Evolutionary conservation across 352 stramenopile genomes (phyloP).

Genomic region (Phytophthora podocarpi): DNA sequence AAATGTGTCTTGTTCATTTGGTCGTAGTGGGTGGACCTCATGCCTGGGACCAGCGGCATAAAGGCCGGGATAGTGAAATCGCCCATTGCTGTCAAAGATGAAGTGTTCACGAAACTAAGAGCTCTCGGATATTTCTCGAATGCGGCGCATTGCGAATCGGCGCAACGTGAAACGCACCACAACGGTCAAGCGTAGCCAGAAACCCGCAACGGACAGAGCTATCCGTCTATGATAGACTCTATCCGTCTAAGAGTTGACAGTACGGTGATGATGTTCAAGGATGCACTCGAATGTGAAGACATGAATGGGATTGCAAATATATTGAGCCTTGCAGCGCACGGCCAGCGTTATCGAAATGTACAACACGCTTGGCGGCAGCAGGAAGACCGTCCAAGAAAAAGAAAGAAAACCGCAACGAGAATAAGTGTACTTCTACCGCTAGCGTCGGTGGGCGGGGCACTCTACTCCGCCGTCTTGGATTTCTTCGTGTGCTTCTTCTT

Average conservation of each 20-base stretch:
- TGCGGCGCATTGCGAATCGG: background rate
- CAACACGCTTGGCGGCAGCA: constrained; percentile 35
- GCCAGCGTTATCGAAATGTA: constrained; percentile 36
- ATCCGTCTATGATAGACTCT: too few species aligned
- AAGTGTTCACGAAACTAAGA: background rate
- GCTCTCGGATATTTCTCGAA: constrained; percentile 17
- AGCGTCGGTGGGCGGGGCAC: constrained; percentile 31
- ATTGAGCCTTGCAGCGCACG: constrained; percentile 30
- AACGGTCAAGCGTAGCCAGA: constrained; percentile 32
- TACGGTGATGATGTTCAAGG: too few species aligned
- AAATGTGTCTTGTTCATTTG: constrained; percentile 57
- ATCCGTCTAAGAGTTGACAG: too few species aligned
- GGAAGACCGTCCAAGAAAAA: constrained; percentile 23
- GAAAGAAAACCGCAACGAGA: constrained; percentile 35
- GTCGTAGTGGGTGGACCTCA: constrained; percentile 57
- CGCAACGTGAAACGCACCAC: constrained; percentile 27
- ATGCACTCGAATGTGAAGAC: constrained; percentile 8
- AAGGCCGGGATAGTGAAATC: constrained; percentile 15
- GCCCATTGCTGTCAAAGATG: constrained; percentile 11
- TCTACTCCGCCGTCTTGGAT: constrained; percentile 76
- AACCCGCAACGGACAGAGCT: constrained; percentile 22
- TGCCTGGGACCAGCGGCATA: constrained; percentile 56
- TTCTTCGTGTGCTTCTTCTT: constrained; percentile 88
- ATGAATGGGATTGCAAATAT: constrained; percentile 42
- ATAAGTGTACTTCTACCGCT: constrained; percentile 56